Evolutionary conservation across 164 flowering plant genomes (phyloP).

Genomic region (Stephania cephalantha): DNA sequence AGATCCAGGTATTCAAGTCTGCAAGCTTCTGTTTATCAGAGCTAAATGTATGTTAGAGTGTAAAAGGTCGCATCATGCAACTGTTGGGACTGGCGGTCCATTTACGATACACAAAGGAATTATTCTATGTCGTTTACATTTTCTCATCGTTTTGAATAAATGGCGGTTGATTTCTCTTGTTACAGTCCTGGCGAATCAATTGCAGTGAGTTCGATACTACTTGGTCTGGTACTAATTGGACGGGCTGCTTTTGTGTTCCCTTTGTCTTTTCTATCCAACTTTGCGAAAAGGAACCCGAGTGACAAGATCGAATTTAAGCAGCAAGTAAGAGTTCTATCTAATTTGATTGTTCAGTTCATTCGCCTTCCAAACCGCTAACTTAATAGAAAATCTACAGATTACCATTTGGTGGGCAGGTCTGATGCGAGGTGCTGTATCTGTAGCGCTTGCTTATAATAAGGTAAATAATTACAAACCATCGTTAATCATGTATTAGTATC

Average conservation of each 20-base stretch:
- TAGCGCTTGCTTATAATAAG: slow-evolving; percentile 58
- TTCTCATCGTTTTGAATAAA: not conserved
- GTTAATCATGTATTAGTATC: not conserved
- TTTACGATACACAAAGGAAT: not conserved
- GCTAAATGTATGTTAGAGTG: not conserved
- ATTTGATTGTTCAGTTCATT: not conserved
- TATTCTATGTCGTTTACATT: not conserved
- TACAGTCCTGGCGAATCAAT: slow-evolving; percentile 41
- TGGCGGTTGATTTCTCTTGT: not conserved
- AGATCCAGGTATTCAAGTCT: slow-evolving; percentile 15
- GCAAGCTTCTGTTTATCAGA: not conserved
- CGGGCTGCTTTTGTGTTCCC: slow-evolving; percentile 55
- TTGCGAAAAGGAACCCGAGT: slow-evolving; percentile 22
- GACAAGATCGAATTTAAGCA: slow-evolving; percentile 35
- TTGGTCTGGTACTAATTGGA: slow-evolving; percentile 36
- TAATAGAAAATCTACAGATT: slow-evolving; percentile 24
- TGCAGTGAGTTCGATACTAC: slow-evolving; percentile 37
- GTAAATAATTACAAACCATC: slow-evolving; percentile 14
- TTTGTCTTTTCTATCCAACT: slow-evolving; percentile 32
- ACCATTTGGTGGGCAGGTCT: slow-evolving; percentile 64
- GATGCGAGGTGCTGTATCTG: slow-evolving; percentile 55
- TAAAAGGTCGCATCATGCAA: too few species aligned
- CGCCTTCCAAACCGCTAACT: not conserved
- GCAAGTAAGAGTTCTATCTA: slow-evolving; percentile 24
- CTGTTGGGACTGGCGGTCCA: too few species aligned